These are phyloP conservation scores for Chlamydomonas sp. DNA, from an alignment of 139 green algal species.

Conservation along the genomic window DNA sequence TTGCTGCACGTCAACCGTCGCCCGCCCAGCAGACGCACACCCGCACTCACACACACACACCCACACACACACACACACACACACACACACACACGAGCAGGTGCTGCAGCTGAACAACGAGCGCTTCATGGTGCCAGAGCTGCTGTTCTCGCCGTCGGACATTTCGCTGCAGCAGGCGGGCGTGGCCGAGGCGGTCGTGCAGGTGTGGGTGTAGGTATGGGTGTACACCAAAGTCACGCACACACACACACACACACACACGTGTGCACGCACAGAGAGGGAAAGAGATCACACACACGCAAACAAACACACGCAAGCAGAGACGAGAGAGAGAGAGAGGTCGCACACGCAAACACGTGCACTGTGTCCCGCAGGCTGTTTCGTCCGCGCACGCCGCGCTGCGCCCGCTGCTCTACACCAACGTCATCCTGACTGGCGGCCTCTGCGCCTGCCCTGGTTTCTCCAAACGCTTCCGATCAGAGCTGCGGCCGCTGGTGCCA, in stretches of 20 bases:
- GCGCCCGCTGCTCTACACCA: constrained; percentile 67
- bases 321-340: too few species aligned
- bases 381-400: constrained; percentile 49
- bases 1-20: too few species aligned
- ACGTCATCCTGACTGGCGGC: constrained; percentile 57
- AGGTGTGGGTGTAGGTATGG: too few species aligned
- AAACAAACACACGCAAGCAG: too few species aligned
- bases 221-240: too few species aligned
- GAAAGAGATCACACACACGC: too few species aligned
- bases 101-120: constrained; percentile 88
- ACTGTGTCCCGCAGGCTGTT: too few species aligned
- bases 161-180: constrained; percentile 60
- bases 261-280: constrained; percentile 17
- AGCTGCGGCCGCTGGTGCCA: constrained; percentile 67
- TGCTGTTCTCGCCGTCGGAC: constrained; percentile 53
- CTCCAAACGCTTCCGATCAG: constrained; percentile 34
- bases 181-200: constrained; percentile 47
- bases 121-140: constrained; percentile 96
- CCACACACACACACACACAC: too few species aligned
- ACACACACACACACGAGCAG: constrained; percentile 47
- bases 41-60: too few species aligned
- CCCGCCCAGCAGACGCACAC: neutral
- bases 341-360: too few species aligned
- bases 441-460: constrained; percentile 51
- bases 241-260: too few species aligned